phyloP scores from a whole-genome alignment of 2,329 filamentous ascomycete species.

The Trichophyton simii region DNA sequence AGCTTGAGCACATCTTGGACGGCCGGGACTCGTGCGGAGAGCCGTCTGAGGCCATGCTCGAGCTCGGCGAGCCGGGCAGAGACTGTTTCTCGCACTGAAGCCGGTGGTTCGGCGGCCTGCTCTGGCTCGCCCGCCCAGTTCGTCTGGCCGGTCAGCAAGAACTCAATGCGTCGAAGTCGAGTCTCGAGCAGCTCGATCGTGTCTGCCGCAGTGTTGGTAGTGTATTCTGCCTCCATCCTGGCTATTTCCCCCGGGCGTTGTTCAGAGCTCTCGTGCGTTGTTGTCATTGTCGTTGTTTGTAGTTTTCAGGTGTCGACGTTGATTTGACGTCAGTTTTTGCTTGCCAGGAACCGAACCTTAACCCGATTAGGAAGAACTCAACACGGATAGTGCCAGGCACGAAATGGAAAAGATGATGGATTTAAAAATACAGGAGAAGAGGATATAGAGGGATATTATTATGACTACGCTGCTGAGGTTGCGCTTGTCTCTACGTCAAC shows the following conservation, averaged over 20 bases:
- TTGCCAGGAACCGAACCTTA: background rate
- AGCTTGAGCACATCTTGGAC: conserved; percentile 33
- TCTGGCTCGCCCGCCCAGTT: conserved; percentile 29
- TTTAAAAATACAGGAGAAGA: background rate
- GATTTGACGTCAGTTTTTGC: background rate
- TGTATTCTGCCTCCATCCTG: background rate
- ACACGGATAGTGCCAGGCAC: background rate
- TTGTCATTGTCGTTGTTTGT: background rate
- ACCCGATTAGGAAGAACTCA: background rate
- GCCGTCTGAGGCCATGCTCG: conserved; percentile 27
- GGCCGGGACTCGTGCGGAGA: conserved; percentile 27
- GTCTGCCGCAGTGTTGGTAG: conserved; percentile 22
- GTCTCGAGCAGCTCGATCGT: conserved; percentile 34
- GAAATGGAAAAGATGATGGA: background rate
- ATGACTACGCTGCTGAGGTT: background rate
- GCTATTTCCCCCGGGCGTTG: background rate
- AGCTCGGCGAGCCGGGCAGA: conserved; percentile 28
- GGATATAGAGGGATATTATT: background rate
- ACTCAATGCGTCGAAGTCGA: conserved; percentile 34
- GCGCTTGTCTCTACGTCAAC: conserved; percentile 2
- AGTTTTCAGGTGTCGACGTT: background rate
- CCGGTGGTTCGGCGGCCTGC: conserved; percentile 6
- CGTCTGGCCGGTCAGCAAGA: conserved; percentile 31
- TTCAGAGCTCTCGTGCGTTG: background rate
- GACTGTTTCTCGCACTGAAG: conserved; percentile 22